phyloP scores from a whole-genome alignment of 768 basidiomycete genomes.

The Hygrophorus russula region DNA sequence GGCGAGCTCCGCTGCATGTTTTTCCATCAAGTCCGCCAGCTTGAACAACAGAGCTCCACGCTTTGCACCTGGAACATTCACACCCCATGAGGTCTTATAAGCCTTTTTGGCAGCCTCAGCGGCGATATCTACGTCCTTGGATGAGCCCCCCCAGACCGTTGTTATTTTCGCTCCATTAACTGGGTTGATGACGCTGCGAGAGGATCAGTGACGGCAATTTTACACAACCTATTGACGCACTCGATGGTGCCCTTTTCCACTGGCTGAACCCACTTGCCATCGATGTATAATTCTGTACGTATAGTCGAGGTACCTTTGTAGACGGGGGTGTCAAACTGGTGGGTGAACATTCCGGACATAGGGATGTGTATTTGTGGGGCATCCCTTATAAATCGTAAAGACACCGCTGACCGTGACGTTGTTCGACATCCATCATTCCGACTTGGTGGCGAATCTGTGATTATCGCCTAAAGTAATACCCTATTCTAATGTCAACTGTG shows the following conservation, averaged over 20 bases:
- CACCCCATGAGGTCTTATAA: conserved; percentile 34
- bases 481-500: no score
- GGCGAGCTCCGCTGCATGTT: conserved; percentile 33
- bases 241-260: conserved; percentile 43
- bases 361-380: no score
- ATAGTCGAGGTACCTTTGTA: conserved; percentile 49
- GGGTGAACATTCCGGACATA: conserved; percentile 28
- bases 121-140: conserved; percentile 56
- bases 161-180: conserved; percentile 49
- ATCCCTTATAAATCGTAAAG: no score
- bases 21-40: conserved; percentile 43
- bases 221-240: conserved; percentile 22
- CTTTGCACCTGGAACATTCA: conserved; percentile 25
- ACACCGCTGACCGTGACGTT: no score
- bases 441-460: no score
- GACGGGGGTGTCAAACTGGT: conserved; percentile 40
- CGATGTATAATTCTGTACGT: conserved; percentile 59
- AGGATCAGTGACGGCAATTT: conserved; percentile 2
- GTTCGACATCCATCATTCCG: no score
- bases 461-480: no score
- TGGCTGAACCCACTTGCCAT: conserved; percentile 47
- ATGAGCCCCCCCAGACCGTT: conserved; percentile 38
- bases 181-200: conserved; percentile 12
- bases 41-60: conserved; percentile 31
- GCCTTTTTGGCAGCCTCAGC: conserved; percentile 46